A percentile compares a stretch with the other conserved stretches of the same genome.
Evolutionary conservation across 1,284 basidiomycete genomes (phyloP).

Genomic region (Cryptococcus depauperatus): DNA sequence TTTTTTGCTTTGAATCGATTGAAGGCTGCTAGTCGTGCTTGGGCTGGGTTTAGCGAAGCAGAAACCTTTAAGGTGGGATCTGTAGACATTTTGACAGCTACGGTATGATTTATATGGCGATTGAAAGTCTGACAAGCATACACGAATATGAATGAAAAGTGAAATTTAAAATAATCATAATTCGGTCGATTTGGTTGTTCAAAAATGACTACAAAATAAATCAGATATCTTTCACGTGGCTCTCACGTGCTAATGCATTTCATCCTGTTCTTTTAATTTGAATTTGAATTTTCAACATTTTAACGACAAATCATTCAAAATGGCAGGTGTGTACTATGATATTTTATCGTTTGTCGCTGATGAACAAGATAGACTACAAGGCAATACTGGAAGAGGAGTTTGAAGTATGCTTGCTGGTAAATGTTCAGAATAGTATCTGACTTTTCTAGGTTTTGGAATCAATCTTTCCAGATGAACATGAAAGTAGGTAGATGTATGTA

Average conservation of each 20-base stretch:
- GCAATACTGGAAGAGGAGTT: constrained; percentile 64
- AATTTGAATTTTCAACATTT: too few species aligned
- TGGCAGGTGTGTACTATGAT: too few species aligned
- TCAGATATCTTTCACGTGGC: too few species aligned
- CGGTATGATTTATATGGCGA: background rate
- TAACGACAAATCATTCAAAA: too few species aligned
- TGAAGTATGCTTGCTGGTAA: constrained; percentile 54
- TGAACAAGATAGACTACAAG: constrained; percentile 45
- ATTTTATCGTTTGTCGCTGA: too few species aligned
- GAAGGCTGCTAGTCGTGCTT: constrained; percentile 41
- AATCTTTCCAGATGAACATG: constrained; percentile 88
- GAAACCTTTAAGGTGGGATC: background rate
- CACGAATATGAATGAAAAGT: too few species aligned
- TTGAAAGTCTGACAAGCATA: too few species aligned
- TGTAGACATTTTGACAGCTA: background rate
- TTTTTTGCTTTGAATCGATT: constrained; percentile 44
- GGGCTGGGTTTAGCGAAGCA: constrained; percentile 35
- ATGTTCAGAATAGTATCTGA: background rate
- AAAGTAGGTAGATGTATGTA: constrained; percentile 76
- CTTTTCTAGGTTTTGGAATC: constrained; percentile 73
- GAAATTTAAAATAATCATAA: too few species aligned
- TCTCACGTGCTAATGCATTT: too few species aligned
- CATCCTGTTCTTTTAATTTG: too few species aligned
- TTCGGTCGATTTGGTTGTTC: too few species aligned
- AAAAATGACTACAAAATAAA: too few species aligned